Evolutionary conservation across 108 stramenopile species (phyloP), one percentile per base, ranked within the genome.

Genomic region (Nannochloropsis gaditana): DNA sequence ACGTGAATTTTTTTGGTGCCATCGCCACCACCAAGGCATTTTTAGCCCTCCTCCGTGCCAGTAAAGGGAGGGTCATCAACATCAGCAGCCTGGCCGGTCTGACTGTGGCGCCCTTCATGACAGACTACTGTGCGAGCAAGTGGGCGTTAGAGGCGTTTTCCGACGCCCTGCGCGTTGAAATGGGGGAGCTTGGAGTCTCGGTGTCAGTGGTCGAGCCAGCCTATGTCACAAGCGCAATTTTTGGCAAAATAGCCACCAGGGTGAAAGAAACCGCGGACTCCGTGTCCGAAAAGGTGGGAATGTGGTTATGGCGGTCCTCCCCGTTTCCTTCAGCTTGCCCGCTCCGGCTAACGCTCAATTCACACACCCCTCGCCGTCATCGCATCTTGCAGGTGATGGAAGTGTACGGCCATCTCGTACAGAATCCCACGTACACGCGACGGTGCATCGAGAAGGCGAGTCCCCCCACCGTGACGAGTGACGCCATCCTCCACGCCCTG

Each of bases 1-100:
- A 82, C 19, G 45, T 45, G 43, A 82, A 82, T 21, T 82, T n/a
- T 9, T 82, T 82, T 82, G 82, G 82, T 15, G 82, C 82, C 21
- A n/a, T 73, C 59, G 15, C 59, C 19, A 73, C 59, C 19, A 73
- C 59, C 4, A 73, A 73, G 59, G 59, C 59, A 15, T 73, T 73
- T 73, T n/a, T 73, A n/a, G 4, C 59, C 59, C 59, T 2, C 59
- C 59, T 73, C 59, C 59, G 59, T 73, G 59, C 15, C n/a, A n/a
- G 59, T 4, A 73, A 73, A 6, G 59, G 59, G n/a, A 73, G 59
- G 59, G 59, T 73, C 19, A 73, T 73, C n/a, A 73, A 73, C 59
- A 73, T 73, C 59, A 73, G 59, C 6, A 73, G 59, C 59, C 2
- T 73, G 59, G 59, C 59, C n/a, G 59, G 59, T 4, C 59, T 73